These are phyloP conservation scores for Brettanomyces naardenensis DNA, from an alignment of 805 yeast genomes.

Conservation along the genomic window DNA sequence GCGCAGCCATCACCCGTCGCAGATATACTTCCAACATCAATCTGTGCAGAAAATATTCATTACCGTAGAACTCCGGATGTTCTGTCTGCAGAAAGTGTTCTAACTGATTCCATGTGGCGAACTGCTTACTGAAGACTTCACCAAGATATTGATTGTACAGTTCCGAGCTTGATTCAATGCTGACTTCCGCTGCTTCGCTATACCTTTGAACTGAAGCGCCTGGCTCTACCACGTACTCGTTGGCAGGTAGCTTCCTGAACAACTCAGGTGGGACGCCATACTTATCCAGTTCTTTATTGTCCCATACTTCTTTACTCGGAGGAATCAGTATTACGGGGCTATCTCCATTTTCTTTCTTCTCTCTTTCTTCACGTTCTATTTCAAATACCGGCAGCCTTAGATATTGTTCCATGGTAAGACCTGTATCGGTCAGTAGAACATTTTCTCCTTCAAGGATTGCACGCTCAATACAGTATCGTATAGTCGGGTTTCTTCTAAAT, in stretches of 20 bases:
- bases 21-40: conserved; percentile 25
- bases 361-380: no score
- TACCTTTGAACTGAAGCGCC: neutral
- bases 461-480: conserved; percentile 14
- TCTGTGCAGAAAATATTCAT: conserved; percentile 18
- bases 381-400: conserved; percentile 2
- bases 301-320: neutral
- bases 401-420: conserved; percentile 10
- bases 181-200: conserved; percentile 12
- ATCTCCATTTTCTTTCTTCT: no score
- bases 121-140: conserved; percentile 11
- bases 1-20: conserved; percentile 24
- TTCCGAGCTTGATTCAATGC: conserved; percentile 22
- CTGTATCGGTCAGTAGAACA: conserved; percentile 11
- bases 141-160: conserved; percentile 13
- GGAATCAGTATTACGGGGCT: no score
- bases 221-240: neutral
- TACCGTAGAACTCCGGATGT: conserved; percentile 16
- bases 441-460: conserved; percentile 6
- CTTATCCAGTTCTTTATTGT: conserved; percentile 5
- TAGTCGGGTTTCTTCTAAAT: conserved; percentile 15
- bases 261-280: conserved; percentile 6
- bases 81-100: conserved; percentile 8
- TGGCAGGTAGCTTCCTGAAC: neutral
- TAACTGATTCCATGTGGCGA: conserved; percentile 11